Conservation (phyloP, 2,329 filamentous ascomycete species). For the Pestalotiopsis sp. region DNA sequence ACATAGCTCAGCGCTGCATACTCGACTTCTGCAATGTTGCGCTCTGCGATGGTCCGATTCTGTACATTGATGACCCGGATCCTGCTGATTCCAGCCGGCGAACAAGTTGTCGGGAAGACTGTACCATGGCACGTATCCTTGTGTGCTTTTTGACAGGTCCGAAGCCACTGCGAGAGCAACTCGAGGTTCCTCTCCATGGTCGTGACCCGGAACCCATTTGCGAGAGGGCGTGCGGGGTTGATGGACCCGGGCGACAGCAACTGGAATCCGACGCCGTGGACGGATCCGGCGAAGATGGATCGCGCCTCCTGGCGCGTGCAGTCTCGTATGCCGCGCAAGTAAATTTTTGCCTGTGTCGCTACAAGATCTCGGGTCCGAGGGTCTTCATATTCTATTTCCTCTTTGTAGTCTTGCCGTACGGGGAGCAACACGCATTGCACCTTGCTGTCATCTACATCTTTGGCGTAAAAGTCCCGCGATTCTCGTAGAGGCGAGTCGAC, state of each 20-base stretch:
- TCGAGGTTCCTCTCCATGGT: not conserved
- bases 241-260: slow-evolving; percentile 5
- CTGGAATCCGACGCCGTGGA: not conserved
- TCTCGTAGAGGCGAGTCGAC: rapidly evolving
- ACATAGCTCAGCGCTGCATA: slow-evolving; percentile 9
- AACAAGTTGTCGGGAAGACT: not conserved
- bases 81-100: not conserved
- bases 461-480: not conserved
- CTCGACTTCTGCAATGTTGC: not conserved
- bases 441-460: not conserved
- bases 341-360: not conserved
- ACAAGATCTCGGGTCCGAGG: not conserved
- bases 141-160: not conserved
- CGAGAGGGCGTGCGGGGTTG: not conserved
- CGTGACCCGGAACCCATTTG: not conserved
- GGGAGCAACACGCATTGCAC: not conserved
- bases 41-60: not conserved
- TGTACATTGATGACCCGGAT: not conserved
- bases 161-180: not conserved
- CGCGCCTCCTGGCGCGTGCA: not conserved
- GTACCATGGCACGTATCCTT: not conserved
- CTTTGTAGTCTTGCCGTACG: not conserved
- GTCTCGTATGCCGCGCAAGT: not conserved
- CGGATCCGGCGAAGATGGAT: not conserved
- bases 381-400: not conserved